Evolutionary conservation across 1,284 basidiomycete genomes (phyloP).

Genomic region (Apiotrichum montevideense): DNA sequence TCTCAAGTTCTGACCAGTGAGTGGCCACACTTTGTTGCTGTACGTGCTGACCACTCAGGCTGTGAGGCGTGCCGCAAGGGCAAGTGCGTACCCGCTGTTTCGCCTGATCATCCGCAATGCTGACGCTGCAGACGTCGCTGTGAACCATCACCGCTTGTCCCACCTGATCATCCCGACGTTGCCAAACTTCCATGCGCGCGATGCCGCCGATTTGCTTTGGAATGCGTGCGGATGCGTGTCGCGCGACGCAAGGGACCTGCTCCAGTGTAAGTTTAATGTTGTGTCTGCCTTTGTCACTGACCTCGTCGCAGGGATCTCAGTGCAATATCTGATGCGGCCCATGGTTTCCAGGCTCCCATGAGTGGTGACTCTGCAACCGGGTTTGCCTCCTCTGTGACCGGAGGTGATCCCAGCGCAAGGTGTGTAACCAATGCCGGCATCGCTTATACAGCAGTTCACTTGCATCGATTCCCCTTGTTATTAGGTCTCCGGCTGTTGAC

Average conservation of each 20-base stretch:
- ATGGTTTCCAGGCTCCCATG: conserved; percentile 17
- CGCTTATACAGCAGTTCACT: neutral
- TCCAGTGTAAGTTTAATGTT: conserved; percentile 28
- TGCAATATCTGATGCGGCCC: conserved; percentile 31
- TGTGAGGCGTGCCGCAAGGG: conserved; percentile 34
- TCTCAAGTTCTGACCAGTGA: neutral
- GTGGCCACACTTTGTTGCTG: too few relatives aligned
- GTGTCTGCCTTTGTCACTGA: neutral
- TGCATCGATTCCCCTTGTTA: conserved; percentile 7
- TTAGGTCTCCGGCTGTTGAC: conserved; percentile 8
- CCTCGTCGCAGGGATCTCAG: conserved; percentile 13
- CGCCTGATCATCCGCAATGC: neutral
- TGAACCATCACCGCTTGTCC: conserved; percentile 39
- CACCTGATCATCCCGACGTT: conserved; percentile 35
- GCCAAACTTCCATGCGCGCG: conserved; percentile 40
- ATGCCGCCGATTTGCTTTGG: conserved; percentile 37
- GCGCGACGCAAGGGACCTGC: conserved; percentile 36
- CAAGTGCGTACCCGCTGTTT: conserved; percentile 19
- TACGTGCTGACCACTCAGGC: conserved; percentile 11
- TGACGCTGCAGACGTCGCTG: conserved; percentile 38
- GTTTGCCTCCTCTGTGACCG: neutral
- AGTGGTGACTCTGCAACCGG: neutral
- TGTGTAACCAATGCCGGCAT: neutral
- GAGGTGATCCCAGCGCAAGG: neutral
- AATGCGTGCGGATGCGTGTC: conserved; percentile 35